These are phyloP conservation scores for Scheffersomyces titani DNA, from an alignment of 1,139 yeast genomes.

Conservation along the genomic window DNA sequence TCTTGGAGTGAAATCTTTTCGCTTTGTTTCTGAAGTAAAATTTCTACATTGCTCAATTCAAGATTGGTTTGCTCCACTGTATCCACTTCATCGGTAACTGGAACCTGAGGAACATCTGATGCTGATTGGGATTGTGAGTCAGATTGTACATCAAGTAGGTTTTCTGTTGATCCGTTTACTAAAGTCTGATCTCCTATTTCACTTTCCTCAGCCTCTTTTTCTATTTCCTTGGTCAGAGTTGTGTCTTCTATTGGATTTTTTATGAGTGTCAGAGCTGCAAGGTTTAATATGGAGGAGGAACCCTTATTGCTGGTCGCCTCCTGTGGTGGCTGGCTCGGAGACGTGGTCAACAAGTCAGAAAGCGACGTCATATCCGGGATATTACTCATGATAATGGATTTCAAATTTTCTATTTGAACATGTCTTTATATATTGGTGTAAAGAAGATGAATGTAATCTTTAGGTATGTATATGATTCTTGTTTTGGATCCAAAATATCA, in stretches of 20 bases:
- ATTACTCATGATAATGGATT: conserved; percentile 19
- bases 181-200: not conserved
- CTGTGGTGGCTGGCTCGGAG: conserved; percentile 15
- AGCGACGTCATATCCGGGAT: conserved; percentile 28
- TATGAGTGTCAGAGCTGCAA: not conserved
- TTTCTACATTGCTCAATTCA: not conserved
- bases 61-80: not conserved
- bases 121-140: not conserved
- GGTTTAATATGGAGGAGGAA: not conserved
- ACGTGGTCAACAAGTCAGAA: conserved; percentile 26
- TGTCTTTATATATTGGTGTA: not conserved
- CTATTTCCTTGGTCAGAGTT: not conserved
- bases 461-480: not conserved
- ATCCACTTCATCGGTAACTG: not conserved
- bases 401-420: not conserved
- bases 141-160: not conserved
- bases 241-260: not conserved
- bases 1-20: conserved; percentile 13
- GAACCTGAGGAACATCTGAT: too few species aligned
- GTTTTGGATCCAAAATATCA: not conserved
- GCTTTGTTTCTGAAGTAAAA: conserved; percentile 14
- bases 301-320: not conserved
- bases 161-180: not conserved
- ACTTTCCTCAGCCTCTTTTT: not conserved
- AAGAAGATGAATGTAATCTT: not conserved